Base-by-base conservation (phyloP, 148 eudicot genomes). In the Agrostemma githago region DNA sequence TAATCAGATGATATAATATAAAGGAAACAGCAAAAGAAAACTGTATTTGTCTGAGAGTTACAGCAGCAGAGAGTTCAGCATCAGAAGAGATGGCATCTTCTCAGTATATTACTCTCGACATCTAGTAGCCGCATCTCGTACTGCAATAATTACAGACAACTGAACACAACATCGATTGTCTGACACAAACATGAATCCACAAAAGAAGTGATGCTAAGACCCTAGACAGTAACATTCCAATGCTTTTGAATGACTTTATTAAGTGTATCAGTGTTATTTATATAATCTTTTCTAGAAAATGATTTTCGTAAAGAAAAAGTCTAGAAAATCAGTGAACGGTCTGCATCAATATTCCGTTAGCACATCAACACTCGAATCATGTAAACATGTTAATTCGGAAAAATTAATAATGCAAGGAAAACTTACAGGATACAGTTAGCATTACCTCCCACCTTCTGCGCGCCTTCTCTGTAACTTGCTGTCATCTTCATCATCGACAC, bases 191-290 rank as follows among this genome's bases (percentile, higher is more conserved):
- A 64, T 51, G 20, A 53, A 65, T 66, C 54, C 46, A 66, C 40
- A 66, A 74, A 74, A 54, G 62, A 74, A 64, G 44, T 70, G 53
- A 39, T 64, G 53, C 38, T 53, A 66, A 39, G 39, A 6, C 40
- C 11, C 58, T 53, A 71, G 40, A 46, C 44, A 54, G 62, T 39
- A 44, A 37, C 37, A 56, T 34, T 38, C 76, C 70, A 53, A 53
- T 46, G 77, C 61, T 39, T 62, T 61, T 34, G 39, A 37, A 16
- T 21, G 12, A 21, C 12, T 64, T 39, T 74, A 15, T 39, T 40
- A 17, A n/a, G n/a, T n/a, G n/a, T 46, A 8, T 46, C 51, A 46
- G 2, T 46, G 8, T 46, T 46, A 26, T 26, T 0, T 26, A 26
- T 6, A 46, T 6, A 46, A 46, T 46, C 51, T 2, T 46, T 46